Conservation (phyloP, 2,329 filamentous ascomycete species). For the Colletotrichum navitas region DNA sequence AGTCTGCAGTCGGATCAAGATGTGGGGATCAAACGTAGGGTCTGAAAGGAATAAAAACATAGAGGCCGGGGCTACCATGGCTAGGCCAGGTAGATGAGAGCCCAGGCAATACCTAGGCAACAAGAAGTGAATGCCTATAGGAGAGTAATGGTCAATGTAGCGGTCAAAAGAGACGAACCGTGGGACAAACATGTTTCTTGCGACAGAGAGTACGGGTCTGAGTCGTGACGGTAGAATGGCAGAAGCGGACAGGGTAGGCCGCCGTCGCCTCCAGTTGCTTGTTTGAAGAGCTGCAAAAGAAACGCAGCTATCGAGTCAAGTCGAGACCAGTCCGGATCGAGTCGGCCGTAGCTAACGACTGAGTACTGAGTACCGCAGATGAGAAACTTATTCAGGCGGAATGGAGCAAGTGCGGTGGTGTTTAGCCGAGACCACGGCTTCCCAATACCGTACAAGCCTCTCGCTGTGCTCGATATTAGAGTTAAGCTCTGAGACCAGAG, state of each 20-base stretch:
- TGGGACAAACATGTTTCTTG: conserved; percentile 21
- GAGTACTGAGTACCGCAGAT: neutral
- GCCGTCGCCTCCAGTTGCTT: conserved; percentile 15
- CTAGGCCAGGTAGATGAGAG: neutral
- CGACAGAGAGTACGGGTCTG: conserved; percentile 23
- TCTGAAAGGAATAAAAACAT: neutral
- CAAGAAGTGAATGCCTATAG: neutral
- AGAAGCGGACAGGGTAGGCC: neutral
- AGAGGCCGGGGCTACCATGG: neutral
- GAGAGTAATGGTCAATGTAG: neutral
- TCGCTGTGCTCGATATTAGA: conserved; percentile 26
- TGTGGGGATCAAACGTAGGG: neutral
- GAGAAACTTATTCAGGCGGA: conserved; percentile 19
- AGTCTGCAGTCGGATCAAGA: neutral
- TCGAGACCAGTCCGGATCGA: conserved; percentile 27
- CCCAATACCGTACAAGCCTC: conserved; percentile 14
- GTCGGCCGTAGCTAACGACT: conserved; percentile 9
- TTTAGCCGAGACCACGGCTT: conserved; percentile 26
- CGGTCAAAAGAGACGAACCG: conserved; percentile 27
- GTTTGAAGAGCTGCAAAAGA: conserved; percentile 19
- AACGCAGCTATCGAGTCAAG: conserved; percentile 28
- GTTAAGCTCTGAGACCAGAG: conserved; percentile 31
- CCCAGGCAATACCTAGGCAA: neutral
- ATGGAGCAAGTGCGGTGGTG: conserved; percentile 10
- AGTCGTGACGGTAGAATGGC: conserved; percentile 15